A percentile compares a stretch with the other conserved stretches of the same genome.
phyloP scores from a whole-genome alignment of 768 basidiomycete genomes.

The Xanthoconium stramineum region DNA sequence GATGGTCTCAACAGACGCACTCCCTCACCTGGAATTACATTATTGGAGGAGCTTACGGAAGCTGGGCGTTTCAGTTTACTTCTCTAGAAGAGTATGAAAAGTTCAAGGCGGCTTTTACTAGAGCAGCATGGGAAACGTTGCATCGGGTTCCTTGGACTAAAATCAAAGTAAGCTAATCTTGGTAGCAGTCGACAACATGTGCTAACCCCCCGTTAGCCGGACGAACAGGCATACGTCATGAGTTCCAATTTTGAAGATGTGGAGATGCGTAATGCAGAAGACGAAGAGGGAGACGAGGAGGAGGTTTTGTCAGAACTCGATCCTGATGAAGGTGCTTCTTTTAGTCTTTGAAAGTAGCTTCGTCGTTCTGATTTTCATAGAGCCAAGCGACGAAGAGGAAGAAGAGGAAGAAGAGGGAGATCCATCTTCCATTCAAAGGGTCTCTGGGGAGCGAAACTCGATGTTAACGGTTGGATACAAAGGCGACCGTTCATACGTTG shows the following conservation, averaged over 20 bases:
- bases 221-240: conserved; percentile 85
- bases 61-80: conserved; percentile 81
- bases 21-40: conserved; percentile 91
- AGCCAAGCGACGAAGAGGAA: conserved; percentile 40
- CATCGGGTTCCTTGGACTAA: conserved; percentile 76
- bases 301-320: conserved; percentile 69
- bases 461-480: conserved; percentile 94
- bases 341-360: neutral
- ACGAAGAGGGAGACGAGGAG: conserved; percentile 78
- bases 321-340: conserved; percentile 51
- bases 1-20: conserved; percentile 54
- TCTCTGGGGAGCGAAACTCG: conserved; percentile 71
- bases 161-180: conserved; percentile 54
- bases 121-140: conserved; percentile 75
- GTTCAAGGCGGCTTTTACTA: conserved; percentile 64
- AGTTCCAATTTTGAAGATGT: conserved; percentile 77
- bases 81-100: conserved; percentile 50
- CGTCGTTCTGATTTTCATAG: conserved; percentile 36
- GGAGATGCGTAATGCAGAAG: conserved; percentile 78
- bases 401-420: conserved; percentile 37
- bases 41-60: conserved; percentile 53
- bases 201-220: conserved; percentile 42
- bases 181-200: neutral
- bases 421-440: conserved; percentile 34
- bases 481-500: conserved; percentile 91